These are phyloP conservation scores for Helianthus tuberosus DNA, from an alignment of 129 eudicot species.

Conservation along the genomic window DNA sequence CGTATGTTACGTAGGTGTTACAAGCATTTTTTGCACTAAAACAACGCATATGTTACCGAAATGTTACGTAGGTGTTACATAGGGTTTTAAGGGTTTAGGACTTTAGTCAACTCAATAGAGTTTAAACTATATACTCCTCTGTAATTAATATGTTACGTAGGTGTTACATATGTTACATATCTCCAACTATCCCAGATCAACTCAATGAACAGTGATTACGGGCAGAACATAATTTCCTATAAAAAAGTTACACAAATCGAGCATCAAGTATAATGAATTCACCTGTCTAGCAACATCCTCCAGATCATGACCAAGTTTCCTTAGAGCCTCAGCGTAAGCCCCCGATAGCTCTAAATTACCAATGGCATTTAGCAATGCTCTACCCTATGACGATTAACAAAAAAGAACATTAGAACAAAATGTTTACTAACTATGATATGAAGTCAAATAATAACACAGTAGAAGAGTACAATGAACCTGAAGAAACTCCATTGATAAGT, in stretches of 20 bases:
- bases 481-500: slow-evolving; percentile 75
- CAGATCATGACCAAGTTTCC: slow-evolving; percentile 54
- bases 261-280: slow-evolving; percentile 18
- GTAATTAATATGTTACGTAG: no score
- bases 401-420: slow-evolving; percentile 10
- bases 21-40: no score
- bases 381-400: slow-evolving; percentile 44
- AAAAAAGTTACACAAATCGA: neutral
- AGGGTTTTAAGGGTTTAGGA: no score
- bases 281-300: slow-evolving; percentile 70
- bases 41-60: no score
- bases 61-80: no score
- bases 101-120: no score
- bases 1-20: no score
- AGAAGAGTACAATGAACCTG: slow-evolving; percentile 48
- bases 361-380: slow-evolving; percentile 67
- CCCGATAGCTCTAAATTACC: slow-evolving; percentile 71
- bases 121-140: no score
- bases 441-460: neutral
- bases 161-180: no score
- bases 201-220: neutral
- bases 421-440: neutral
- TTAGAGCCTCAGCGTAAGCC: slow-evolving; percentile 66
- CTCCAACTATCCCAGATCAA: neutral
- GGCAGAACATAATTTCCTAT: neutral